Conservation (phyloP, 345 rosid genomes). For the Isatis tinctoria region DNA sequence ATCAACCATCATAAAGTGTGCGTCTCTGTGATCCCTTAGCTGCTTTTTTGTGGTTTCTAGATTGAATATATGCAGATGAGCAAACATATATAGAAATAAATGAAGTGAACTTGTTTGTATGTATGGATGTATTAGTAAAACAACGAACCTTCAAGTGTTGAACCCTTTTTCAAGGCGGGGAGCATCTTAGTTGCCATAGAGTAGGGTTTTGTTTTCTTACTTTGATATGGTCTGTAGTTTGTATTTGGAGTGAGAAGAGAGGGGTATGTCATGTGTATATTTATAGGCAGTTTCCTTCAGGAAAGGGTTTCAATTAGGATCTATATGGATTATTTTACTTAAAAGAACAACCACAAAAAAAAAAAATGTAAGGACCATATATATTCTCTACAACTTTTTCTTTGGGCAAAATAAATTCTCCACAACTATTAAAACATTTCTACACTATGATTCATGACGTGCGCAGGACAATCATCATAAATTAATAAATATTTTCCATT, state of each 20-base stretch:
- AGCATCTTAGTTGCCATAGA: background rate
- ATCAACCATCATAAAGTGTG: background rate
- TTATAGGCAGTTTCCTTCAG: background rate
- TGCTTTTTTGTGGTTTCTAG: background rate
- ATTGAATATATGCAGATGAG: background rate
- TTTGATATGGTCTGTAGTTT: background rate
- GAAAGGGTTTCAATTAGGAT: background rate
- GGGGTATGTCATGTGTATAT: background rate
- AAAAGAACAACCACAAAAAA: background rate
- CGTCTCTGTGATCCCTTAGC: background rate
- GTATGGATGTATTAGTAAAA: background rate
- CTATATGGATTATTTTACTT: background rate
- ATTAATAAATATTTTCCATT: too few relatives aligned
- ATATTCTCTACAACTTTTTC: background rate
- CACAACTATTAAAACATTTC: background rate
- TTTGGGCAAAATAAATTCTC: too few relatives aligned
- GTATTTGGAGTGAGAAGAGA: background rate
- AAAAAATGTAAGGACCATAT: background rate
- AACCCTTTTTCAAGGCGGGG: background rate
- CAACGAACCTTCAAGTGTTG: background rate
- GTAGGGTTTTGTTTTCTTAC: background rate
- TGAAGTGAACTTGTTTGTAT: background rate
- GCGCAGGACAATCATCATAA: too few relatives aligned
- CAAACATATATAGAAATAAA: background rate
- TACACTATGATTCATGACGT: too few relatives aligned